Percentiles rank a stretch among this genome's conserved stretches.
Conservation (phyloP, 2,329 filamentous ascomycete genomes). For the Clonostachys solani region DNA sequence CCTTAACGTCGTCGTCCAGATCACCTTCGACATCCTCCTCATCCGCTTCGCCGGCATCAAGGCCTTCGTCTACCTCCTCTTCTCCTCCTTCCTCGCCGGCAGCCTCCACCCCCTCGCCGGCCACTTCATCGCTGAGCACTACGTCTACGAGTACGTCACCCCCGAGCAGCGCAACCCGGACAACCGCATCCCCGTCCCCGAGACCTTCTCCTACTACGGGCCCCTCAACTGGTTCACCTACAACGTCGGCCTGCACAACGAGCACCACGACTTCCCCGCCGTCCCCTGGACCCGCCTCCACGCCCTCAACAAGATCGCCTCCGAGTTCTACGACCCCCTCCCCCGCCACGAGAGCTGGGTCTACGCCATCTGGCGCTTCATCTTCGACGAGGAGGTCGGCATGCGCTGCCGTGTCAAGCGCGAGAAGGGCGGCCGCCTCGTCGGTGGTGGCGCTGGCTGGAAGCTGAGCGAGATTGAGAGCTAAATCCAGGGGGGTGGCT, state of each 20-base stretch:
- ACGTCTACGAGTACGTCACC: constrained; percentile 67
- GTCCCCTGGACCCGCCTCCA: constrained; percentile 90
- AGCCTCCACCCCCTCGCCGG: constrained; percentile 91
- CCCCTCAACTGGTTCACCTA: constrained; percentile 89
- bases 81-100: constrained; percentile 90
- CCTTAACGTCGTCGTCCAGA: constrained; percentile 74
- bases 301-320: constrained; percentile 71
- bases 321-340: constrained; percentile 87
- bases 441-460: constrained; percentile 52
- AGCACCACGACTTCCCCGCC: constrained; percentile 98
- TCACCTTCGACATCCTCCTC: constrained; percentile 71
- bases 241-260: constrained; percentile 97
- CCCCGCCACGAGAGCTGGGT: constrained; percentile 88
- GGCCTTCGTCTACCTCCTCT: constrained; percentile 75
- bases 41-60: constrained; percentile 49
- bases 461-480: constrained; percentile 67
- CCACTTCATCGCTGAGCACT: constrained; percentile 98
- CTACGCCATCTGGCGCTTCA: constrained; percentile 92
- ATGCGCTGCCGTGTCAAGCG: constrained; percentile 92
- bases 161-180: constrained; percentile 50
- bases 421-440: constrained; percentile 65
- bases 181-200: constrained; percentile 67
- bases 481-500: constrained; percentile 18
- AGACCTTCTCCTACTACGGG: constrained; percentile 97
- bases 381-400: constrained; percentile 84